A percentile compares a stretch with the other conserved stretches of the same genome.
These are phyloP conservation scores for Phytophthora pini DNA, from an alignment of 352 stramenopile genomes.

Conservation along the genomic window DNA sequence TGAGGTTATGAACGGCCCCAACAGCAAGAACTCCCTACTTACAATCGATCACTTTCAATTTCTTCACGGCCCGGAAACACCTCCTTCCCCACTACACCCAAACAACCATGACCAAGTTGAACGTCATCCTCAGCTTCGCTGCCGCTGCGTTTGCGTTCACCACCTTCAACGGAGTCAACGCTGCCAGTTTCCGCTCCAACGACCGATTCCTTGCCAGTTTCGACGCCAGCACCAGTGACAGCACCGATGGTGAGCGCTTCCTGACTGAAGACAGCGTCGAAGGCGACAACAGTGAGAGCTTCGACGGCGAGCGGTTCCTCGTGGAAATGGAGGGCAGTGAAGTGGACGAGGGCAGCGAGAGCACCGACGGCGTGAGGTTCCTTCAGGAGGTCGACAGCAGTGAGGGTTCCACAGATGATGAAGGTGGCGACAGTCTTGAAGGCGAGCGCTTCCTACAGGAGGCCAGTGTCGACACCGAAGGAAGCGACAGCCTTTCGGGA, in stretches of 20 bases:
- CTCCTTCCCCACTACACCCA: background rate
- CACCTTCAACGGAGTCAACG: conserved; percentile 16
- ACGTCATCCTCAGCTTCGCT: conserved; percentile 27
- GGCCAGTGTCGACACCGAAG: background rate
- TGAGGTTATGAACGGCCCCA: too few species aligned
- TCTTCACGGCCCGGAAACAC: conserved; percentile 9
- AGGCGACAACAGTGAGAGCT: conserved; percentile 19
- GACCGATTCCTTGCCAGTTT: conserved; percentile 10
- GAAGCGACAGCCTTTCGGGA: background rate
- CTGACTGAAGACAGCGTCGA: conserved; percentile 18
- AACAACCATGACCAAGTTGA: conserved; percentile 36
- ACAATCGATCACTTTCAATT: conserved; percentile 24
- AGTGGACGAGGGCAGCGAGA: conserved; percentile 1
- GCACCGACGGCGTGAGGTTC: background rate
- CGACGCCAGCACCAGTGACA: conserved; percentile 4
- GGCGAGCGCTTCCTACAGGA: background rate
- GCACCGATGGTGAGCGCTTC: conserved; percentile 20
- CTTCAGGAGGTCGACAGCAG: background rate
- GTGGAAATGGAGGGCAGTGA: conserved; percentile 11
- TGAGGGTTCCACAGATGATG: background rate
- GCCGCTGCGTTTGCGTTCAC: background rate
- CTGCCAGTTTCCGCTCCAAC: conserved; percentile 16
- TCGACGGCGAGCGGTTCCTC: conserved; percentile 17
- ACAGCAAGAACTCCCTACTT: too few species aligned
- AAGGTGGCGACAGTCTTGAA: background rate